Evolutionary conservation across 2,329 filamentous ascomycete species (phyloP), one percentile per base, ranked within the genome.

Genomic region (Aspergillus novoparasiticus): DNA sequence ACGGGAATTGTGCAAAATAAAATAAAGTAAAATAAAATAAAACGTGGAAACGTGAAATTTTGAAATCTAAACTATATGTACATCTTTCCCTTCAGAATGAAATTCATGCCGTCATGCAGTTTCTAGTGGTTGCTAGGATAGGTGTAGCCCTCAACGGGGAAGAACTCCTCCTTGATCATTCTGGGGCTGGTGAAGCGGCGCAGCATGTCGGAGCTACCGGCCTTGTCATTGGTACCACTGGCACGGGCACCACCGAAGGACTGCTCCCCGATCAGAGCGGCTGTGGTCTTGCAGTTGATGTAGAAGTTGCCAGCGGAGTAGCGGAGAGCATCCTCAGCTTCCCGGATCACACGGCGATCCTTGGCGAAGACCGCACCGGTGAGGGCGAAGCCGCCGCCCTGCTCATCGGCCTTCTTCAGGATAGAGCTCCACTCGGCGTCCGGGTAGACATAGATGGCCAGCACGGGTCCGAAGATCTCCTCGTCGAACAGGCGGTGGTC

Each of bases 401-500:
- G 72, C 61, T 72, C 66, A 54, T 79, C 76, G 41, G 78, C 71
- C 53, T 72, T 69, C 70, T 84, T 82, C 79, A 86, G 85, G 54
- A 84, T 84, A 6, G 82, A 77, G 32, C 79, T 76, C 77, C 90
- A 91, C 53, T 88, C 85, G 21, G 78, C 78, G 73, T 96, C 92
- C 61, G 92, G 89, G 80, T 94, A 96, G 66, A 94, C 85, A 76
- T 95, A 87, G 4, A 89, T 80, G 21, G 86, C 85, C 50, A 94
- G 82, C 43, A 94, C 82, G 28, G 91, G 91, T 1, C 91, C 92
- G 77, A 96, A 96, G 68, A 95, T 87, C 79, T 96, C 92, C 53
- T 86, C 89, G 63, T 84, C 87, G 63, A 96, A 83, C 70, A 94
- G 87, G 65, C 84, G 83, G 81, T 95, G 92, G 61, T 84, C 79